phyloP scores from a whole-genome alignment of 1,284 basidiomycete species.

The Cerrena zonata region DNA sequence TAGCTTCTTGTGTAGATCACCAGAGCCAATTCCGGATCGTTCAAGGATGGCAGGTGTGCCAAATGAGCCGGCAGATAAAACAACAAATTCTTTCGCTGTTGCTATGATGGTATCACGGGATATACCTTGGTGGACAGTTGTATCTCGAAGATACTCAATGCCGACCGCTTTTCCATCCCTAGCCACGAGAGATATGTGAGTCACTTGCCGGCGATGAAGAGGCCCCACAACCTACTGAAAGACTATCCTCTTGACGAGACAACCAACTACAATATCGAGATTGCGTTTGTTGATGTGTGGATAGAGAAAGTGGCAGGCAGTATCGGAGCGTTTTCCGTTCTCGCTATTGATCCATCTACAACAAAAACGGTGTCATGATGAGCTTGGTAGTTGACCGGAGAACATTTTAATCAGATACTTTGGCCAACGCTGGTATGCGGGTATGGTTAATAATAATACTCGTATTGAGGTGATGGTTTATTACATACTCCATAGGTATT shows the following conservation, averaged over 20 bases:
- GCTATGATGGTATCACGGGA: constrained; percentile 22
- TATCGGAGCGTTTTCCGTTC: constrained; percentile 53
- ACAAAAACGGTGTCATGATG: too few relatives aligned
- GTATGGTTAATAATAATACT: not conserved
- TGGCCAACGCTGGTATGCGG: constrained; percentile 5
- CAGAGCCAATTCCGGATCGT: constrained; percentile 27
- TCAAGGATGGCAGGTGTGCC: constrained; percentile 53
- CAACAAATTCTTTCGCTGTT: constrained; percentile 38
- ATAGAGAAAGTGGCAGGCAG: constrained; percentile 54
- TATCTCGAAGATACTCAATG: constrained; percentile 47
- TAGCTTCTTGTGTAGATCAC: constrained; percentile 34
- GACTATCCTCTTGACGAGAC: constrained; percentile 23
- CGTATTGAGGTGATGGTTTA: not conserved
- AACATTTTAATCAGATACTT: not conserved
- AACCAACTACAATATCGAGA: constrained; percentile 21
- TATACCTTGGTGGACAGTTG: constrained; percentile 19
- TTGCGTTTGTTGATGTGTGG: constrained; percentile 30
- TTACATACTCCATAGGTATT: constrained; percentile 9
- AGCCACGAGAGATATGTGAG: too few relatives aligned
- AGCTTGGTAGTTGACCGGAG: not conserved
- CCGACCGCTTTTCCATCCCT: constrained; percentile 41
- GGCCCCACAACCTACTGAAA: constrained; percentile 24
- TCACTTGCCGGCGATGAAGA: too few relatives aligned
- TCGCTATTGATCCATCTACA: constrained; percentile 43
- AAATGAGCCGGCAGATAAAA: constrained; percentile 47